Percentiles rank a stretch among this genome's conserved stretches.
These are phyloP conservation scores for Spatholobus suberectus DNA, from an alignment of 306 rosid genomes.

Conservation along the genomic window DNA sequence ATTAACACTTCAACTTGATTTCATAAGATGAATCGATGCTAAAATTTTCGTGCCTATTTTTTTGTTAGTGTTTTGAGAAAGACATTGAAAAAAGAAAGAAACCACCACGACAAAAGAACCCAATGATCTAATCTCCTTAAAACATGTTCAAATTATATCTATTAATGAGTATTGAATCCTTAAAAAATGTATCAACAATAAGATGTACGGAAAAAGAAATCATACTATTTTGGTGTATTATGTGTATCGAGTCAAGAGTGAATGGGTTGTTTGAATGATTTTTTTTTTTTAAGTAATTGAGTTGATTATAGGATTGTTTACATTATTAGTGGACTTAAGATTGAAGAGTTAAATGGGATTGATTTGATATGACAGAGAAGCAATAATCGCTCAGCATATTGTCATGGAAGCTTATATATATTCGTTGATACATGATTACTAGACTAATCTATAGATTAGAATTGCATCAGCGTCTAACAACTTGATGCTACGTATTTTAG, in stretches of 20 bases:
- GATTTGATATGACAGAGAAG: not conserved
- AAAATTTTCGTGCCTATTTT: not conserved
- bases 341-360: not conserved
- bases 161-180: not conserved
- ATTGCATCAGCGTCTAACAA: slow-evolving; percentile 1
- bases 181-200: not conserved
- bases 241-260: not conserved
- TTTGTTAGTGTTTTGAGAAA: not conserved
- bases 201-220: not conserved
- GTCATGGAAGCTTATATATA: not conserved
- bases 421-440: slow-evolving; percentile 1
- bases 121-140: not conserved
- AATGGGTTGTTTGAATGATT: not conserved
- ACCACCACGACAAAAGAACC: not conserved
- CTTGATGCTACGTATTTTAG: not conserved
- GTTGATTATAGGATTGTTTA: not conserved
- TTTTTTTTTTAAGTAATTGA: not conserved
- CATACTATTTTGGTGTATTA: not conserved
- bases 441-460: not conserved
- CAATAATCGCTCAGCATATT: not conserved
- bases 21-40: not conserved
- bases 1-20: not conserved
- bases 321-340: not conserved
- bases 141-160: not conserved
- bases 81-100: not conserved